Base-by-base conservation (phyloP, 2,329 filamentous ascomycete genomes). In the Cercospora citrullina region DNA sequence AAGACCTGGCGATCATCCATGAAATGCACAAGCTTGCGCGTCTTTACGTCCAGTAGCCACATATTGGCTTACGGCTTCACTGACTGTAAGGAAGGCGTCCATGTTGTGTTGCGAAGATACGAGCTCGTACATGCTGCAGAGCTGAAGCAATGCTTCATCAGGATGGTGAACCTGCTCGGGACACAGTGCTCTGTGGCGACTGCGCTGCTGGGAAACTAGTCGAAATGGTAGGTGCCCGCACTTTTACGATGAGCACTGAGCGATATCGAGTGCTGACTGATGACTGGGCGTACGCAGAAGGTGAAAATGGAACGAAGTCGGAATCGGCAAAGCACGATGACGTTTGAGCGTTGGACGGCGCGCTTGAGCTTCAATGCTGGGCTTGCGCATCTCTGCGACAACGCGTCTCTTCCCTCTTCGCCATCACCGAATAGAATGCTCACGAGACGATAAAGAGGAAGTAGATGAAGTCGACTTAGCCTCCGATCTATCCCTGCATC, bases 1-100 rank as follows among this genome's bases (percentile, higher is more conserved):
- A 63, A 42, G 16, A 66, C 58, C n/a, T 45, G 28, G 12, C 63
- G 48, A 26, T 70, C 65, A 39, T 70, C 67, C 21, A 64, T 57
- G 55, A 72, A 71, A 33, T 65, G 53, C 7, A 63, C 64, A 12
- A 72, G 63, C 16, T 23, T 23, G n/a, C 55, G 59, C 4, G 64
- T 66, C 2, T 53, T 26, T 3, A 57, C 57, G 28, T 72, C 28
- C 5, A 72, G 63, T 5, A 72, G 67, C 62, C 70, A 68, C 70
- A 72, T 72, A 12, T 21, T 48, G 28, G 21, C 42, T 66, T 42
- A 26, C 14, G 23, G 48, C 48, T 55, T 26, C 23, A 55, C 23
- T 55, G 48, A 55, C 26, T 9, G 23, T 30, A 28, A 30, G 48
- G 48, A 4, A 55, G 23, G 12, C 23, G 23, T 30, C 5, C 23